Conservation (phyloP, 75 land plant species). For the Picea glauca region DNA sequence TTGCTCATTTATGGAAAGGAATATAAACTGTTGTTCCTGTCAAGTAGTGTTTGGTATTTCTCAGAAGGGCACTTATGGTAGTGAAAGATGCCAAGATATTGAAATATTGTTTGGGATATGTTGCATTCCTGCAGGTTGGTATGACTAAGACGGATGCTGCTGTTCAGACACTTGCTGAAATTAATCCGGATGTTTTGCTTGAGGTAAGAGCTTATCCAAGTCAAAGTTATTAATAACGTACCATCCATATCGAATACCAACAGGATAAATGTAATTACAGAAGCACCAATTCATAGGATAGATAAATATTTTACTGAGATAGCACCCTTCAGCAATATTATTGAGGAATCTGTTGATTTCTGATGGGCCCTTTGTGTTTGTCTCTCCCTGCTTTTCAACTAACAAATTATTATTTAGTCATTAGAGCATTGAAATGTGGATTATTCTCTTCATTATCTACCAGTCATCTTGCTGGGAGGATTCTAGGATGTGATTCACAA, state of each 20-base stretch:
- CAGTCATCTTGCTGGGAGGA: not conserved
- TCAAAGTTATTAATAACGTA: not conserved
- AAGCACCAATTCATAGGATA: not conserved
- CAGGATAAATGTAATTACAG: not conserved
- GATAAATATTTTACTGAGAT: not conserved
- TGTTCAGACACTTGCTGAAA: slow-evolving; percentile 81
- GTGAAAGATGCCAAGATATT: not conserved
- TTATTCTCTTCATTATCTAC: not conserved
- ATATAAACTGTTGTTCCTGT: not conserved
- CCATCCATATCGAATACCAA: not conserved
- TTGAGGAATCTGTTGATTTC: not conserved
- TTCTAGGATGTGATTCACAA: not conserved
- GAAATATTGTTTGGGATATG: not conserved
- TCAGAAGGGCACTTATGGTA: not conserved
- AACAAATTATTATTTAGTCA: not conserved
- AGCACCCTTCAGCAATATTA: not conserved
- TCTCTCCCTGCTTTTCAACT: not conserved
- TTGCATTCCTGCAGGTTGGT: slow-evolving; percentile 57
- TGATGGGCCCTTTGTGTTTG: not conserved
- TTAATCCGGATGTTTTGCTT: slow-evolving; percentile 95
- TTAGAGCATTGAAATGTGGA: not conserved
- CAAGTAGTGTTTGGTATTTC: not conserved
- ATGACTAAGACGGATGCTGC: slow-evolving; percentile 99
- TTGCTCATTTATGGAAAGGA: too few species aligned
- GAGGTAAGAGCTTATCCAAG: slow-evolving; percentile 46